Evolutionary conservation across 768 basidiomycete species (phyloP).

Genomic region (Mycena vulgaris): DNA sequence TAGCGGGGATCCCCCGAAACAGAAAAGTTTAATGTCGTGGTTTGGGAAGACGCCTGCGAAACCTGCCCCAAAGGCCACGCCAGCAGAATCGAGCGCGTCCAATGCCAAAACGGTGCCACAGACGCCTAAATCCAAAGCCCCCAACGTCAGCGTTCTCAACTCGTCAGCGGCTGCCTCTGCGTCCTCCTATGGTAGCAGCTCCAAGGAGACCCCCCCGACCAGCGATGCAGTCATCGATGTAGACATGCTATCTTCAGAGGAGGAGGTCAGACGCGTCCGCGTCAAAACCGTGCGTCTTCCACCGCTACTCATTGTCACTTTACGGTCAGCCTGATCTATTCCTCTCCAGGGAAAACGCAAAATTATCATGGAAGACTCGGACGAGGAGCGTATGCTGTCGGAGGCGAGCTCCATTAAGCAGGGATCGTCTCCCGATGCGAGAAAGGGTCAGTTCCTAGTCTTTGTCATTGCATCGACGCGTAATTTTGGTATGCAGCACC

Average conservation of each 20-base stretch:
- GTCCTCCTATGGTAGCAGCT: slow-evolving; percentile 68
- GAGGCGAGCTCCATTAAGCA: slow-evolving; percentile 45
- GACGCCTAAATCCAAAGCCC: slow-evolving; percentile 57
- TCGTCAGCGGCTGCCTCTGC: slow-evolving; percentile 58
- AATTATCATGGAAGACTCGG: slow-evolving; percentile 77
- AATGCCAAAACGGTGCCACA: slow-evolving; percentile 58
- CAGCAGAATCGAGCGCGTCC: slow-evolving; percentile 50
- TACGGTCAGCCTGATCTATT: slow-evolving; percentile 40
- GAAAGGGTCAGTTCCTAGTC: slow-evolving; percentile 48
- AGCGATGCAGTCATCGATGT: slow-evolving; percentile 82
- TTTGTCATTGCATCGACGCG: slow-evolving; percentile 27
- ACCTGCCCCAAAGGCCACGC: slow-evolving; percentile 37
- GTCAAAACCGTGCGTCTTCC: slow-evolving; percentile 51
- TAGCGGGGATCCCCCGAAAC: slow-evolving; percentile 55
- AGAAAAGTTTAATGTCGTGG: slow-evolving; percentile 83
- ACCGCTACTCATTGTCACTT: neutral
- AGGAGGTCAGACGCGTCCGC: slow-evolving; percentile 43
- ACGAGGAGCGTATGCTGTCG: slow-evolving; percentile 67
- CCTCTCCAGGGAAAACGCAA: slow-evolving; percentile 76
- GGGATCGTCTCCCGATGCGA: slow-evolving; percentile 55
- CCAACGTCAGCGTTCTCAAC: slow-evolving; percentile 46
- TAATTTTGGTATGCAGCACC: slow-evolving; percentile 33
- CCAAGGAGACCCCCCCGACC: slow-evolving; percentile 77
- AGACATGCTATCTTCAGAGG: slow-evolving; percentile 74
- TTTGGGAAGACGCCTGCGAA: slow-evolving; percentile 62